Conservation (phyloP, 306 rosid genomes). For the Prosopis cineraria region DNA sequence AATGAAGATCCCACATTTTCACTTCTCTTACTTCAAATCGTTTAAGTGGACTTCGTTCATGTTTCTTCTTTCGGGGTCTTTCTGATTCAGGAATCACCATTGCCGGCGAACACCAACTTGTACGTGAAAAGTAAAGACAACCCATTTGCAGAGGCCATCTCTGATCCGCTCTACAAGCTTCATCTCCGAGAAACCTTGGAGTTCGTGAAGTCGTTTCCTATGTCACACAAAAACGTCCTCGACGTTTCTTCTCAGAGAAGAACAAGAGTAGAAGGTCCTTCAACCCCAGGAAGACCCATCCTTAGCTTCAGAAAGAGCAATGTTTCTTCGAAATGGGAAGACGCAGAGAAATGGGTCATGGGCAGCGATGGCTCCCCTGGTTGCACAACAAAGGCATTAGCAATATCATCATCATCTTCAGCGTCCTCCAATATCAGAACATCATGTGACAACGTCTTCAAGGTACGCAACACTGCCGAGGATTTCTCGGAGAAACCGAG, state of each 20-base stretch:
- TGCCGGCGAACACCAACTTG: not conserved
- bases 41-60: not conserved
- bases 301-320: not conserved
- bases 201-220: not conserved
- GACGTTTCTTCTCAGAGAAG: not conserved
- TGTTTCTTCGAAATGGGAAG: not conserved
- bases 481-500: not conserved
- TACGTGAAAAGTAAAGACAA: not conserved
- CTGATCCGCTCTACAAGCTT: not conserved
- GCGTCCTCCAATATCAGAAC: not conserved
- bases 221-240: not conserved
- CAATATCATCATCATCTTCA: not conserved
- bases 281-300: not conserved
- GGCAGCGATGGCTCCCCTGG: not conserved
- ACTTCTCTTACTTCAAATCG: not conserved
- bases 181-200: constrained; percentile 2
- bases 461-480: not conserved
- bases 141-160: not conserved
- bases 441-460: not conserved
- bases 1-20: not conserved
- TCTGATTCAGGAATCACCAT: not conserved
- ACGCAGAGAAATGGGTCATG: not conserved
- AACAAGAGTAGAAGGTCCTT: not conserved
- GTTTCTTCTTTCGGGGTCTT: not conserved
- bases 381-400: not conserved